Evolutionary conservation across 129 eudicot genomes (phyloP).

Genomic region (Centaurea solstitialis): DNA sequence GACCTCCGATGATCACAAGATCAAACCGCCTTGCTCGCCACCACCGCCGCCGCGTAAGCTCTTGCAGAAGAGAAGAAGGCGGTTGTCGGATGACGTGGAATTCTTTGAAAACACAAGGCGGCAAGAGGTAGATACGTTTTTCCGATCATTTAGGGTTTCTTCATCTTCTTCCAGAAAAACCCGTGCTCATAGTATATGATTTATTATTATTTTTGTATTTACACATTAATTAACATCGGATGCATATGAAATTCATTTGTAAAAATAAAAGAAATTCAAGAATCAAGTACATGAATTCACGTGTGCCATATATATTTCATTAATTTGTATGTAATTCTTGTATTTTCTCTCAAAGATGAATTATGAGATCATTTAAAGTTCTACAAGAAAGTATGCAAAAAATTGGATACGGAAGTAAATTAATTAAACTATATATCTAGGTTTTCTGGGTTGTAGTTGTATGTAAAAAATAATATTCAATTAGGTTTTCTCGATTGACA

Average conservation of each 20-base stretch:
- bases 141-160: conserved; percentile 30
- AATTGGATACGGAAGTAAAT: too few relatives aligned
- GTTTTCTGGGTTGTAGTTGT: not conserved
- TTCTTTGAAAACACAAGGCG: conserved; percentile 34
- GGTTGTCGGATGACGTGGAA: conserved; percentile 17
- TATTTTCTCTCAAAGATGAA: not conserved
- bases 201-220: not conserved
- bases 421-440: not conserved
- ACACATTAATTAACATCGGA: not conserved
- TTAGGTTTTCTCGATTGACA: not conserved
- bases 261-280: not conserved
- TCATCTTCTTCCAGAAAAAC: conserved; percentile 32
- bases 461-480: too few relatives aligned
- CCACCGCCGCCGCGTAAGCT: conserved; percentile 23
- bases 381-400: not conserved
- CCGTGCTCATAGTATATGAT: conserved; percentile 35
- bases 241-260: conserved; percentile 4
- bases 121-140: conserved; percentile 34
- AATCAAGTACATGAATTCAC: not conserved
- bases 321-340: not conserved
- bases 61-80: conserved; percentile 16
- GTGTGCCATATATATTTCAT: conserved; percentile 9
- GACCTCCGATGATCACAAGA: conserved; percentile 35
- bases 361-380: not conserved
- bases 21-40: conserved; percentile 5